Conservation (phyloP, 805 yeast species). For the Wickerhamiella brachini region DNA sequence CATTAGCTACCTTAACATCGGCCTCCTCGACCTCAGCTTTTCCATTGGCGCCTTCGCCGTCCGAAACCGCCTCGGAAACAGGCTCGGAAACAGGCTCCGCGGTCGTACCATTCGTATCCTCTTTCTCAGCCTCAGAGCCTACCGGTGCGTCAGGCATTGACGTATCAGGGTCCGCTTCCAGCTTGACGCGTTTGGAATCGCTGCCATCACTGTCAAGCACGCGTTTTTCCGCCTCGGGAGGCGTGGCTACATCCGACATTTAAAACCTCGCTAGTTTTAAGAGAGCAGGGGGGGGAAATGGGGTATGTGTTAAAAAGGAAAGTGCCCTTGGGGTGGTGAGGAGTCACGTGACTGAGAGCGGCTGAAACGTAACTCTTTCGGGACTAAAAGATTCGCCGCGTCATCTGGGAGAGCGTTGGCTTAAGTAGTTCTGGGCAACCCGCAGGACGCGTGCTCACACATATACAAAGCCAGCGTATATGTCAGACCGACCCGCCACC, state of each 20-base stretch:
- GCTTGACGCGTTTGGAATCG: constrained; percentile 9
- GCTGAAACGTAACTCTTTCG: background rate
- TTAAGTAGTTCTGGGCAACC: constrained; percentile 1
- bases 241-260: constrained; percentile 1
- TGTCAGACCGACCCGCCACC: background rate
- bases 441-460: background rate
- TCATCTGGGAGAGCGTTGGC: constrained; percentile 1
- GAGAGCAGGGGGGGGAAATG: background rate
- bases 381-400: background rate
- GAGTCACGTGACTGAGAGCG: background rate
- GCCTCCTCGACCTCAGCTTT: background rate
- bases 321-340: background rate
- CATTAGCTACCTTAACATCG: constrained; percentile 21
- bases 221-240: constrained; percentile 9
- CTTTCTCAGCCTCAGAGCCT: background rate
- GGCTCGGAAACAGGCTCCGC: background rate
- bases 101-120: background rate
- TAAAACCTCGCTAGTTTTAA: background rate
- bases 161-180: constrained; percentile 3
- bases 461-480: background rate
- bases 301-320: background rate
- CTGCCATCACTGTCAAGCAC: constrained; percentile 13
- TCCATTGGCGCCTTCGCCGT: no score
- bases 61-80: no score
- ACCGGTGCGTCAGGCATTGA: background rate